Evolutionary conservation across 352 stramenopile genomes (phyloP).

Genomic region (Phytophthora pluvialis): DNA sequence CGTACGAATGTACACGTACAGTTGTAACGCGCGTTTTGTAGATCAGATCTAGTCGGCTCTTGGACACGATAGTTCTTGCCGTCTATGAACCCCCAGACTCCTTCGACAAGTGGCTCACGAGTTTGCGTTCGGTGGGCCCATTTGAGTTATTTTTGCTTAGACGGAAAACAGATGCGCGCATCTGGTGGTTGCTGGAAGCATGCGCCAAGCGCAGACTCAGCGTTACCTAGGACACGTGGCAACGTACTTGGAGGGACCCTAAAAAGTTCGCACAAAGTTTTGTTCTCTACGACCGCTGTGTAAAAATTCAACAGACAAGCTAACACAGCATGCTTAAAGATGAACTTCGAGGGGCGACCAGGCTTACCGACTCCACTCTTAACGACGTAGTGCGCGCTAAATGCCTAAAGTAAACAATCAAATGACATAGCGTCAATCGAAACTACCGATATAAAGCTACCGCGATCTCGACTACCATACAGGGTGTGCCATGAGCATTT

Average conservation of each 20-base stretch:
- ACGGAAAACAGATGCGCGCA: neutral
- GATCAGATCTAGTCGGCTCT: neutral
- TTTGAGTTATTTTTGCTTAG: neutral
- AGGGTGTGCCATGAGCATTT: neutral
- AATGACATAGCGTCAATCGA: neutral
- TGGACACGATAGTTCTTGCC: conserved; percentile 12
- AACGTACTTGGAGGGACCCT: neutral
- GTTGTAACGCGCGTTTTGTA: conserved; percentile 7
- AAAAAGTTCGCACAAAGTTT: neutral
- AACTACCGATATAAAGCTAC: neutral
- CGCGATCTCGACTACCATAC: neutral
- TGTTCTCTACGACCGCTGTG: neutral
- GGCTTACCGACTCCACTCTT: neutral
- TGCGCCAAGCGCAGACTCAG: neutral
- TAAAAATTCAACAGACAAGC: neutral
- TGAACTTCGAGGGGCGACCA: neutral
- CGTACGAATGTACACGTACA: neutral
- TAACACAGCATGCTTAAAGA: neutral
- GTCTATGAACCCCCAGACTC: neutral
- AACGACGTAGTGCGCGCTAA: neutral
- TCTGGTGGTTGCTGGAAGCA: neutral
- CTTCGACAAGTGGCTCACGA: neutral
- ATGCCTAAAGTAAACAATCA: neutral
- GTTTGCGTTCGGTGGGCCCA: neutral
- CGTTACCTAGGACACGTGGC: neutral